Base-by-base conservation (phyloP, 2,329 filamentous ascomycete genomes). In the Mycosphaerella arachidis region DNA sequence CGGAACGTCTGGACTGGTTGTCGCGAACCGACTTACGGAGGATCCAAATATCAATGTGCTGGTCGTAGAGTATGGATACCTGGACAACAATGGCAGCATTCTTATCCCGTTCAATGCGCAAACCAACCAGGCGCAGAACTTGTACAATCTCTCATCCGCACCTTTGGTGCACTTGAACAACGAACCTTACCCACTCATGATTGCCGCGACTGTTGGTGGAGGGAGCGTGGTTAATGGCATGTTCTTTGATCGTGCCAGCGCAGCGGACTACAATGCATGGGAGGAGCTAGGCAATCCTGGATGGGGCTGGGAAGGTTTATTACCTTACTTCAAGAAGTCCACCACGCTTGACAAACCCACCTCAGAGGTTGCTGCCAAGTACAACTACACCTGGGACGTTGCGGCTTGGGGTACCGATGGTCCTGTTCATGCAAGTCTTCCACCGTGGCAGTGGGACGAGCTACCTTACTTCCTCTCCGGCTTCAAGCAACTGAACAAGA, bases 251-350 rank as follows among this genome's bases (percentile, higher is more conserved):
- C 71, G 75, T 6, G 75, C 69, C 12, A 66, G 69, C 35, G 66
- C 68, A 18, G 70, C 63, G 6, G 74, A 76, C 59, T 77, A 77
- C 30, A 70, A 78, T 62, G 74, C 75, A 2, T 79, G 77, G 76
- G 72, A 63, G n/a, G 43, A 50, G 30, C 53, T 67, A 12, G 63
- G 65, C 9, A 67, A 67, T 40, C 27, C 53, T n/a, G 65, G 62
- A 12, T 67, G 65, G 63, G 61, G 63, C 35, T 67, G 63, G 61
- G 48, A 62, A 10, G 57, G 40, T 10, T 48, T 63, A 0, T 9
- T 58, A 13, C 67, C 63, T 18, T 66, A 65, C 48, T 69, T 61
- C 56, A 65, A 58, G 50, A 70, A 64, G 56, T 60, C 53, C 18
- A 63, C 61, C 29, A 62, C 57, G 1, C 58, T 58, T 24, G 48